Evolutionary conservation across 2,329 filamentous ascomycete genomes (phyloP).

Genomic region (Zymoseptoria tritici): DNA sequence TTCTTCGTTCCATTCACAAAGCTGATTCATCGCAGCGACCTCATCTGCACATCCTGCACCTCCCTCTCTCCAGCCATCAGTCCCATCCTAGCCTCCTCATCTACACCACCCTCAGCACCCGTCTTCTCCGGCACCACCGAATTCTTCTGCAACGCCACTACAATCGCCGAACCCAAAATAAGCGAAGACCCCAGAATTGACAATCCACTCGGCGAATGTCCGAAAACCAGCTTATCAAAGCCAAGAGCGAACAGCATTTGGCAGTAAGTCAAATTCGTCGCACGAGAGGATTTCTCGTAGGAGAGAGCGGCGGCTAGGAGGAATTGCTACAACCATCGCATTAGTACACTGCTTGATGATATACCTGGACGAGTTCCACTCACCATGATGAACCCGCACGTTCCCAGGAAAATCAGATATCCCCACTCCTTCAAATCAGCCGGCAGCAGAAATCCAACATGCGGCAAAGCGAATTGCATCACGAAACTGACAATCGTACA

Average conservation of each 20-base stretch:
- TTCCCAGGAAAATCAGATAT: constrained; percentile 59
- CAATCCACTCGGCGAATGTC: constrained; percentile 48
- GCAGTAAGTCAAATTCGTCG: constrained; percentile 61
- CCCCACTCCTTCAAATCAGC: constrained; percentile 53
- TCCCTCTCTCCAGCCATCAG: constrained; percentile 1
- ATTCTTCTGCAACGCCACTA: constrained; percentile 51
- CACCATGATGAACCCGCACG: constrained; percentile 68
- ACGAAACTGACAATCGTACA: constrained; percentile 60
- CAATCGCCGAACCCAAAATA: constrained; percentile 59
- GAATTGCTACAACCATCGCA: constrained; percentile 52
- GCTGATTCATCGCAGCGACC: neutral
- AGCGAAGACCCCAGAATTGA: constrained; percentile 56
- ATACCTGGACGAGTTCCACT: constrained; percentile 6
- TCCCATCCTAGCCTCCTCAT: constrained; percentile 22
- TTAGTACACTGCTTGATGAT: neutral
- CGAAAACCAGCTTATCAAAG: constrained; percentile 58
- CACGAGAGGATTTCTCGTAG: constrained; percentile 57
- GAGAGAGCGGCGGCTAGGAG: constrained; percentile 71
- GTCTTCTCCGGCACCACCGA: constrained; percentile 4
- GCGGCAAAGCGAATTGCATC: constrained; percentile 51
- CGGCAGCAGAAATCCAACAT: constrained; percentile 52
- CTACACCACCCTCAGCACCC: constrained; percentile 8
- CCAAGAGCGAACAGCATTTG: constrained; percentile 63
- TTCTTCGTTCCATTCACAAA: neutral
- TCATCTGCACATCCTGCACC: neutral